Conservation (phyloP, 352 stramenopile species). For the Phytopythium aichiense region DNA sequence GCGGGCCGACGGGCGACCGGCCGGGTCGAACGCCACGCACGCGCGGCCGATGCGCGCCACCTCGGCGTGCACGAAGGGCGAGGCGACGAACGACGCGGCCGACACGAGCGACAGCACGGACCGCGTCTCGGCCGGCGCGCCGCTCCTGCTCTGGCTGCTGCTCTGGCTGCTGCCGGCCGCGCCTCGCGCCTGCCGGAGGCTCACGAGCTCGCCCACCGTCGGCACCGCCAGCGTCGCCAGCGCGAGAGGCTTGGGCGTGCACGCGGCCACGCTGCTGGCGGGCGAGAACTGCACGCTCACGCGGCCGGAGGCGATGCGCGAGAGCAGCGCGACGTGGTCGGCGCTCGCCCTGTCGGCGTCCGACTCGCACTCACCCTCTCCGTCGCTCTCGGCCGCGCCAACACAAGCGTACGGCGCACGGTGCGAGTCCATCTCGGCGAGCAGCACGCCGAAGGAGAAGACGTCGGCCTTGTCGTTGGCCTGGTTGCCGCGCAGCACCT, state of each 20-base stretch:
- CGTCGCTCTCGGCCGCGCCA: not conserved
- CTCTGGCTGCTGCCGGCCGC: not conserved
- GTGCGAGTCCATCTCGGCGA: conserved; percentile 43
- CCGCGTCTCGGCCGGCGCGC: not conserved
- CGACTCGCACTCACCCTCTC: not conserved
- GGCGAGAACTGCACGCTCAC: conserved; percentile 22
- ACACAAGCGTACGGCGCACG: conserved; percentile 16
- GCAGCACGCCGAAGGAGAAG: conserved; percentile 53
- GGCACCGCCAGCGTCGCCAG: not conserved
- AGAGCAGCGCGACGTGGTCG: conserved; percentile 23
- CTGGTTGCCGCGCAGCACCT: conserved; percentile 39
- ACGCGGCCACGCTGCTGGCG: conserved; percentile 5
- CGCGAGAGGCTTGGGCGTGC: not conserved
- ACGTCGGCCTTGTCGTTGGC: conserved; percentile 46
- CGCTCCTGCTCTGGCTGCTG: not conserved
- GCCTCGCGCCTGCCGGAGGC: not conserved
- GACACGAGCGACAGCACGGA: not conserved
- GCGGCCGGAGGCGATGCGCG: conserved; percentile 27
- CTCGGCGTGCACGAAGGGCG: conserved; percentile 10
- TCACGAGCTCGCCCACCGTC: not conserved
- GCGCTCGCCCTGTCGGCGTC: not conserved
- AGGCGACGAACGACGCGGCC: not conserved
- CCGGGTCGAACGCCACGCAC: conserved; percentile 43
- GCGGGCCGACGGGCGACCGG: conserved; percentile 31
- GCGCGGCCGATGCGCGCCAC: conserved; percentile 31